A percentile compares a stretch with the other conserved stretches of the same genome.
Evolutionary conservation across 305 asterid genomes (phyloP).

Genomic region (Salvia sclarea): DNA sequence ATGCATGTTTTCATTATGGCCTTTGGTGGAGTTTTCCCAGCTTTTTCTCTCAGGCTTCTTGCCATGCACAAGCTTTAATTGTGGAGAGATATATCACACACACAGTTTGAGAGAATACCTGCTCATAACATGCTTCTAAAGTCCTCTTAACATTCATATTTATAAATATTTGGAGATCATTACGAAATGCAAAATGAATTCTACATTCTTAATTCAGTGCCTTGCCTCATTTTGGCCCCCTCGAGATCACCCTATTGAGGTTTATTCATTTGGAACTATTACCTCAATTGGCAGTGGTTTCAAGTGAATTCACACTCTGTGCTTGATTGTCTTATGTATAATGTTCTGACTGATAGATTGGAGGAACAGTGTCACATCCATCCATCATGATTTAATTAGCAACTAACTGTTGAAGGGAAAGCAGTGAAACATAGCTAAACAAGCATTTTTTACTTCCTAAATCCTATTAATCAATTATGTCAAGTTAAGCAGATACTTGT

Average conservation of each 20-base stretch:
- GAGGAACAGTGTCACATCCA: no score
- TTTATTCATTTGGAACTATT: neutral
- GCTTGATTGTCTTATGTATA: neutral
- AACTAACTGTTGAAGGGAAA: no score
- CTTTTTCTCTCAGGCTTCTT: neutral
- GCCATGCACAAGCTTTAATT: neutral
- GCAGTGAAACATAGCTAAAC: no score
- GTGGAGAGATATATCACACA: slow-evolving; percentile 14
- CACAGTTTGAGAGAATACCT: neutral
- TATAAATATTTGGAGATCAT: neutral
- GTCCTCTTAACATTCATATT: neutral
- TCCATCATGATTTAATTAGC: no score
- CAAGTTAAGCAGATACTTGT: no score
- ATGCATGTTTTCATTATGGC: slow-evolving; percentile 6
- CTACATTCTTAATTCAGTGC: neutral
- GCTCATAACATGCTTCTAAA: neutral
- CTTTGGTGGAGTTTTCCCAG: slow-evolving; percentile 1
- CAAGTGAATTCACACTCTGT: neutral
- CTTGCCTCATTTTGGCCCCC: slow-evolving; percentile 13
- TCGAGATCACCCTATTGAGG: neutral
- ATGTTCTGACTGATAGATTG: neutral
- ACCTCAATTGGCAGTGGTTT: neutral
- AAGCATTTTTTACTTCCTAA: no score
- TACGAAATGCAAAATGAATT: neutral
- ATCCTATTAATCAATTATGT: no score